Conservation (phyloP, 768 basidiomycete species). For the Rhizopogon vulgaris region DNA sequence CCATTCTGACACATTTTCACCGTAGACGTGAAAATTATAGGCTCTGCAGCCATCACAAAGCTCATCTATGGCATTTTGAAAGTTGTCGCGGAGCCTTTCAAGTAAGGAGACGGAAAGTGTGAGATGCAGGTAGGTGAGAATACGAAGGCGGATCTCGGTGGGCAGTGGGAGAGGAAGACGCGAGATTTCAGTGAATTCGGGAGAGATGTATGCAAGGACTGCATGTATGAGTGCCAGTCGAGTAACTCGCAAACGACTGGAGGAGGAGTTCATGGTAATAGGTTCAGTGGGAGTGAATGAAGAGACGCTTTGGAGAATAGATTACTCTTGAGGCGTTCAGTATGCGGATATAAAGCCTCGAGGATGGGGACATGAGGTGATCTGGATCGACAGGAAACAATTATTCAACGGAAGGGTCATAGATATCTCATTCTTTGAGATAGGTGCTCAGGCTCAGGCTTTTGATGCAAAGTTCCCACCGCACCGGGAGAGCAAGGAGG, state of each 20-base stretch:
- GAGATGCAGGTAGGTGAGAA: slow-evolving; percentile 43
- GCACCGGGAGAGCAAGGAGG: too few species aligned
- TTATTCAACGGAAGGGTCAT: background rate
- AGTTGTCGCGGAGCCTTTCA: slow-evolving; percentile 34
- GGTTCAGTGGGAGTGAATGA: background rate
- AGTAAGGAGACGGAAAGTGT: slow-evolving; percentile 36
- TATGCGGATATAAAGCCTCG: slow-evolving; percentile 15
- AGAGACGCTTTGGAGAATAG: background rate
- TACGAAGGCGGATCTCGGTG: slow-evolving; percentile 45
- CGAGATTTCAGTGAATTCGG: slow-evolving; percentile 32
- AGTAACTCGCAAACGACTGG: slow-evolving; percentile 26
- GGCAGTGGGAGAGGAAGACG: slow-evolving; percentile 31
- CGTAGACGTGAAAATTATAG: slow-evolving; percentile 50
- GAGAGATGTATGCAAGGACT: slow-evolving; percentile 43
- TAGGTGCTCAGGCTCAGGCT: background rate
- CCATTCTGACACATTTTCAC: slow-evolving; percentile 48
- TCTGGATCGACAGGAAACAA: background rate
- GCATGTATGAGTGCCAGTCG: slow-evolving; percentile 46
- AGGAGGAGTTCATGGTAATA: slow-evolving; percentile 12
- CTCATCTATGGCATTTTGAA: slow-evolving; percentile 21
- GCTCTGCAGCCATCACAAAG: slow-evolving; percentile 46
- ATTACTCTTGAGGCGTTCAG: background rate
- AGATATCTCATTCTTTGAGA: background rate
- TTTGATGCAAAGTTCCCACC: background rate
- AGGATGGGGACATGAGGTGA: slow-evolving; percentile 18